phyloP scores from a whole-genome alignment of 495 filamentous ascomycete genomes.

The Evernia prunastri region DNA sequence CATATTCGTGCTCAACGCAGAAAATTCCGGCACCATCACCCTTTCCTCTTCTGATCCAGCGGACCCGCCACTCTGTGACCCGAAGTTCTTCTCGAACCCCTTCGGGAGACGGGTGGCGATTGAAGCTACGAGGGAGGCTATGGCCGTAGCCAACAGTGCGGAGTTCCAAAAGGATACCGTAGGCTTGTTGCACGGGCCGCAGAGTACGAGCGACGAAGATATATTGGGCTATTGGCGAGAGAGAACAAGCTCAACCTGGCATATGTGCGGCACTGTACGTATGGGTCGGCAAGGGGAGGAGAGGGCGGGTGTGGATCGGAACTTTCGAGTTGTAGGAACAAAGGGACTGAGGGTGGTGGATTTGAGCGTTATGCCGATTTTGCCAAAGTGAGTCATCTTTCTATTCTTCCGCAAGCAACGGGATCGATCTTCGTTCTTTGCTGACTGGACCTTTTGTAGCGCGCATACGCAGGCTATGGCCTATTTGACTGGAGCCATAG shows the following conservation, averaged over 20 bases:
- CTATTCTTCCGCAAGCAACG: not conserved
- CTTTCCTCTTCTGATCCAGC: not conserved
- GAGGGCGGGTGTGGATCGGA: not conserved
- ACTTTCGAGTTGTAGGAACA: not conserved
- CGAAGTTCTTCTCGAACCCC: conserved; percentile 1
- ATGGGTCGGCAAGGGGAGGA: not conserved
- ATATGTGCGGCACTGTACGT: not conserved
- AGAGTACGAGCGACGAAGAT: not conserved
- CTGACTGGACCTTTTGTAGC: not conserved
- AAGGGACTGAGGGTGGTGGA: not conserved
- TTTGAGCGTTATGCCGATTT: not conserved
- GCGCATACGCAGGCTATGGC: not conserved
- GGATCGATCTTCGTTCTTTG: no score
- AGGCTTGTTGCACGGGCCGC: not conserved
- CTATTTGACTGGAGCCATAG: not conserved
- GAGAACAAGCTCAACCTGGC: not conserved
- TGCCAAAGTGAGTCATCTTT: not conserved
- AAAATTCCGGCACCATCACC: not conserved
- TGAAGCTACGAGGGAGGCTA: not conserved
- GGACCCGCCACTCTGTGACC: not conserved
- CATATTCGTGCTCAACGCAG: not conserved
- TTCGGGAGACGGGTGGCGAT: conserved; percentile 1
- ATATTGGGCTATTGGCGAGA: not conserved
- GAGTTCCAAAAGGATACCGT: not conserved
- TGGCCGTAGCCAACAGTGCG: not conserved